These are phyloP conservation scores for Cavenderia fasciculata DNA, from an alignment of 78 protist genomes.

Conservation along the genomic window DNA sequence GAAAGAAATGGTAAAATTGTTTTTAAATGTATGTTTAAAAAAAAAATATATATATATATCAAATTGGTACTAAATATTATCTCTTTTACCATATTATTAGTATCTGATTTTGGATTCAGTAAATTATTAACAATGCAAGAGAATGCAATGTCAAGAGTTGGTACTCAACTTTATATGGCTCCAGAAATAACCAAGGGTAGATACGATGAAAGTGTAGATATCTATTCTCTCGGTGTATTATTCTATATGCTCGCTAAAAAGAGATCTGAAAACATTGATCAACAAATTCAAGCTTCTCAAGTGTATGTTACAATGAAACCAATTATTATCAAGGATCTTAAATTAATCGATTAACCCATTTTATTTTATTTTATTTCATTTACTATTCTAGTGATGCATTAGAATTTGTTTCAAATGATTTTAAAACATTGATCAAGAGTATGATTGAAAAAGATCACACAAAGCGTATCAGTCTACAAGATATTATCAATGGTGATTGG, in stretches of 20 bases:
- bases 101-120: constrained; percentile 5
- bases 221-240: neutral
- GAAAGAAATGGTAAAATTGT: neutral
- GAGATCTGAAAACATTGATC: neutral
- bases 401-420: neutral
- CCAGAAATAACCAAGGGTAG: neutral
- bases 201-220: constrained; percentile 9
- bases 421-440: neutral
- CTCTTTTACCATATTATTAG: neutral
- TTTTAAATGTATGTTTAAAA: neutral
- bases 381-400: neutral
- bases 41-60: neutral
- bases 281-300: too few relatives aligned
- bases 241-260: neutral
- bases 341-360: too few relatives aligned
- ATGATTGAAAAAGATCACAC: neutral
- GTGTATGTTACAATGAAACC: too few relatives aligned
- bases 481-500: neutral
- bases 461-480: neutral
- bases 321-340: too few relatives aligned
- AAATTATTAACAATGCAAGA: neutral
- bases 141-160: neutral
- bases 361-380: too few relatives aligned
- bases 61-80: neutral
- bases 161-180: neutral